phyloP scores from a whole-genome alignment of 495 filamentous ascomycete genomes.

The Platismatia glauca region DNA sequence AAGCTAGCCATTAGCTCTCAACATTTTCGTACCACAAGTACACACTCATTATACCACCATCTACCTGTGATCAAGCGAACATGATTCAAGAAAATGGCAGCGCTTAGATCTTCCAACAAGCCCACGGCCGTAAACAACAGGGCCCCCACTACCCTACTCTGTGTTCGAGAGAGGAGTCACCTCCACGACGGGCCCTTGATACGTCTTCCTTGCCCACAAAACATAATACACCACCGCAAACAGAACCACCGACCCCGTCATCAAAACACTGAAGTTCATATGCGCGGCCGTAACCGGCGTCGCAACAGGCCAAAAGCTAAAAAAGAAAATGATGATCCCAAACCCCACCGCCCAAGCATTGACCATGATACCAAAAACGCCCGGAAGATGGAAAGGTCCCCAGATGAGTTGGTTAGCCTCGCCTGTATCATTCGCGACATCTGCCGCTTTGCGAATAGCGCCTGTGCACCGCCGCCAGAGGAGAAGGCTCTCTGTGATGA shows the following conservation, averaged over 20 bases:
- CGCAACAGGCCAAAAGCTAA: conserved; percentile 40
- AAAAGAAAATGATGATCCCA: conserved; percentile 34
- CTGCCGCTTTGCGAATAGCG: conserved; percentile 25
- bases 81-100: no score
- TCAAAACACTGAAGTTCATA: conserved; percentile 39
- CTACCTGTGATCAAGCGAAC: no score
- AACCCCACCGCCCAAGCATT: conserved; percentile 35
- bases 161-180: not conserved
- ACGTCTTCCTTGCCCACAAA: conserved; percentile 34
- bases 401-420: conserved; percentile 31
- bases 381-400: conserved; percentile 43
- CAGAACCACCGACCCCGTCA: conserved; percentile 38
- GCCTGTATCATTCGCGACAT: conserved; percentile 20
- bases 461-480: conserved; percentile 39
- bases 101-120: not conserved
- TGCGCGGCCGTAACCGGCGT: conserved; percentile 26
- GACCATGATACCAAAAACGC: conserved; percentile 35
- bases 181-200: conserved; percentile 36
- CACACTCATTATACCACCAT: no score
- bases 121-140: not conserved
- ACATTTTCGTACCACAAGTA: no score
- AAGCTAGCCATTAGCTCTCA: no score
- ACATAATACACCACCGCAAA: conserved; percentile 37
- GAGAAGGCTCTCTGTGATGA: conserved; percentile 36
- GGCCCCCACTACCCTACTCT: not conserved